Evolutionary conservation across 345 rosid species (phyloP).

Genomic region (Abelmoschus esculentus): DNA sequence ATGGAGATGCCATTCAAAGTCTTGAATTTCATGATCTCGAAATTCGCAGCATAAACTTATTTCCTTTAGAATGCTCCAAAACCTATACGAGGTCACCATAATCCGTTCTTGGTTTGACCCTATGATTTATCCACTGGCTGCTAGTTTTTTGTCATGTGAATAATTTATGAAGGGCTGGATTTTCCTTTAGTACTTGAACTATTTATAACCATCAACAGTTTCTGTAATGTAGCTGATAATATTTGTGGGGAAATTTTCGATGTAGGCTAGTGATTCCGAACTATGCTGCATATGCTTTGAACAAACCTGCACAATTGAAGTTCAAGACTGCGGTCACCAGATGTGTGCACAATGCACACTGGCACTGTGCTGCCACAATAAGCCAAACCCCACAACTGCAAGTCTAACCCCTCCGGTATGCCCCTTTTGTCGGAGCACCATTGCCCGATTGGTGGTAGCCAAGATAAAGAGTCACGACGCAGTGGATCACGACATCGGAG

Average conservation of each 20-base stretch:
- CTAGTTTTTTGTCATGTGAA: not conserved
- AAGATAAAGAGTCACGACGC: constrained; percentile 25
- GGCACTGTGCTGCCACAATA: constrained; percentile 93
- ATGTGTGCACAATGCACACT: constrained; percentile 98
- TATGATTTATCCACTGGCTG: not conserved
- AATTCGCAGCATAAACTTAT: not conserved
- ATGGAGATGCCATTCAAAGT: not conserved
- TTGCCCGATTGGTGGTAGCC: constrained; percentile 59
- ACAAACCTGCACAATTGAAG: constrained; percentile 91
- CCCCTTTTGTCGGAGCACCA: constrained; percentile 93
- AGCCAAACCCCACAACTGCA: constrained; percentile 87
- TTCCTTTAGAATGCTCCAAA: no score
- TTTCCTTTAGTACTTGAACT: not conserved
- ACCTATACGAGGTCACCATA: not conserved
- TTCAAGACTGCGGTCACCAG: constrained; percentile 87
- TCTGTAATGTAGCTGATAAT: constrained; percentile 4
- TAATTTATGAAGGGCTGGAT: not conserved
- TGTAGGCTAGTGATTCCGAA: constrained; percentile 75
- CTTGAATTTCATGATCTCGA: not conserved
- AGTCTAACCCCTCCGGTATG: constrained; percentile 63
- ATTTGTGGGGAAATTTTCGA: not conserved
- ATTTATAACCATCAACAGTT: not conserved
- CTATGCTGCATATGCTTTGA: constrained; percentile 96
- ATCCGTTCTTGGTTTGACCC: not conserved
- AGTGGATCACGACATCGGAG: constrained; percentile 29